These are phyloP conservation scores for Plasmodium ovale DNA, from an alignment of 169 alveolate genomes.

Conservation along the genomic window DNA sequence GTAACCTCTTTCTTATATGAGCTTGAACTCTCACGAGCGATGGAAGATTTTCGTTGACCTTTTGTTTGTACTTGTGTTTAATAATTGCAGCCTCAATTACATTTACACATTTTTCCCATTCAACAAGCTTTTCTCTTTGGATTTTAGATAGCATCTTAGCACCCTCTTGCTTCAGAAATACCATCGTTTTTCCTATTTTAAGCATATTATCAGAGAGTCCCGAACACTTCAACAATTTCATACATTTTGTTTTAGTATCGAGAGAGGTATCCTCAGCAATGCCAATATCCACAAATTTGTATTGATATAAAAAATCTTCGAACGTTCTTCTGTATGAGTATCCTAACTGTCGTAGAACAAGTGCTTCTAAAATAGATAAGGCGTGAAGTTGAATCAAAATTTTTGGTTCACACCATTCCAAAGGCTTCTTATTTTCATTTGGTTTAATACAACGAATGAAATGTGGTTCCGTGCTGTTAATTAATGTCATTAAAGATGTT, in stretches of 20 bases:
- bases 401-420: constrained; percentile 91
- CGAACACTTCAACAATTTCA: constrained; percentile 76
- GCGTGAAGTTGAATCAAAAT: constrained; percentile 92
- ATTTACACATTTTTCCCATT: constrained; percentile 90
- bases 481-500: constrained; percentile 89
- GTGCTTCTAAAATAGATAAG: constrained; percentile 93
- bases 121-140: constrained; percentile 91
- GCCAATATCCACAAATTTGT: constrained; percentile 86
- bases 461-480: constrained; percentile 92
- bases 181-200: constrained; percentile 92
- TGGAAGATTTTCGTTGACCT: constrained; percentile 77
- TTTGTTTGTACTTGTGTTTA: constrained; percentile 77
- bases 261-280: constrained; percentile 83
- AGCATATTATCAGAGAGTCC: constrained; percentile 79
- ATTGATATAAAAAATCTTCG: constrained; percentile 89
- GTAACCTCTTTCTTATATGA: constrained; percentile 84
- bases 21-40: constrained; percentile 91
- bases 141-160: constrained; percentile 89
- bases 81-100: constrained; percentile 89
- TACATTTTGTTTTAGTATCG: constrained; percentile 84
- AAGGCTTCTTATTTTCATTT: constrained; percentile 91
- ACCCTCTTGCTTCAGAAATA: constrained; percentile 90
- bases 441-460: constrained; percentile 94
- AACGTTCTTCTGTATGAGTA: constrained; percentile 92
- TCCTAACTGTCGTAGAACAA: constrained; percentile 91